Percentiles rank a stretch among this genome's conserved stretches.
Conservation (phyloP, 148 eudicot genomes). For the Rhododendron ferrugineum region DNA sequence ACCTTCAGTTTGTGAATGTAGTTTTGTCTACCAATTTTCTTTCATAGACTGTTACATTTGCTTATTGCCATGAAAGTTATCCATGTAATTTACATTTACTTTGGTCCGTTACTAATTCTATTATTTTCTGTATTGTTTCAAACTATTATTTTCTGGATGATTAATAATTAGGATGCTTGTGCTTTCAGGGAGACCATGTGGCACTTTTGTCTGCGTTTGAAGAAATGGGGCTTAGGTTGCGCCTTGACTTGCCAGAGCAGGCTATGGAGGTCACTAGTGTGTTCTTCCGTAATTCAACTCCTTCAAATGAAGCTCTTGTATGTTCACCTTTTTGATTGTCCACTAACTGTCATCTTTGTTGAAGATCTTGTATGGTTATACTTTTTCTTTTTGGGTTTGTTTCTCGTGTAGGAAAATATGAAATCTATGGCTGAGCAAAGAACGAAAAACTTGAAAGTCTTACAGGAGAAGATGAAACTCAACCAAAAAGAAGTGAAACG, state of each 20-base stretch:
- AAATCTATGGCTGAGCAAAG: slow-evolving; percentile 69
- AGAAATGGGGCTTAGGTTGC: slow-evolving; percentile 94
- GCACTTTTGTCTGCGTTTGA: slow-evolving; percentile 94
- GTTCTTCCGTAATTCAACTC: slow-evolving; percentile 81
- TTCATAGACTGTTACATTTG: not conserved
- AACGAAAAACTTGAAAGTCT: slow-evolving; percentile 53
- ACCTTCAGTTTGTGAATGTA: not conserved
- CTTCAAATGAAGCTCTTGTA: slow-evolving; percentile 77
- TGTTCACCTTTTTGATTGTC: slow-evolving; percentile 21
- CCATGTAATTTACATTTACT: not conserved
- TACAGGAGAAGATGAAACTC: slow-evolving; percentile 81
- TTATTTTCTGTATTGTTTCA: not conserved
- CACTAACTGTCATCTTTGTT: not conserved
- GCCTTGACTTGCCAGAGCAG: slow-evolving; percentile 93
- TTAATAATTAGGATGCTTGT: not conserved
- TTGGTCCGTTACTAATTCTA: not conserved
- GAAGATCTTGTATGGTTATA: slow-evolving; percentile 2
- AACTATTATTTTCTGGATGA: not conserved
- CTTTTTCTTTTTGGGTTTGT: slow-evolving; percentile 3
- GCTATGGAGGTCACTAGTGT: slow-evolving; percentile 87
- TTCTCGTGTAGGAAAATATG: slow-evolving; percentile 48
- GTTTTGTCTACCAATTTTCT: not conserved
- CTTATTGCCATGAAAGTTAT: not conserved
- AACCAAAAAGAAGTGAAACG: slow-evolving; percentile 73
- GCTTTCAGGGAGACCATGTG: slow-evolving; percentile 89